These are phyloP conservation scores for Asterochloris erici DNA, from an alignment of 139 green algal genomes.

Conservation along the genomic window DNA sequence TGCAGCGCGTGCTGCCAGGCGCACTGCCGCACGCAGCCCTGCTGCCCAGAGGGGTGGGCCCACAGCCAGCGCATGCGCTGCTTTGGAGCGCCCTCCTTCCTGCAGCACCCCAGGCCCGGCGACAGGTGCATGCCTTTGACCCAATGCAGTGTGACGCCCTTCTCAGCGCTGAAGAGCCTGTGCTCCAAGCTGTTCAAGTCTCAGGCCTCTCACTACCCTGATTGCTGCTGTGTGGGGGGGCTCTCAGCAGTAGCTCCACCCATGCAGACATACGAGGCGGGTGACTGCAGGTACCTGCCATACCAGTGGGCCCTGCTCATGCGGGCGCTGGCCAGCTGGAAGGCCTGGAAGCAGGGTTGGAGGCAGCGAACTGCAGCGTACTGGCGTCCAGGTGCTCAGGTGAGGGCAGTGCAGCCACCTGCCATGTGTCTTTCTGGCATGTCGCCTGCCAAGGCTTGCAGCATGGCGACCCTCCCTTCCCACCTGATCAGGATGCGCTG, in stretches of 20 bases:
- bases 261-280: not conserved
- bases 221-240: too few relatives aligned
- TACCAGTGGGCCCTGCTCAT: slow-evolving; percentile 11
- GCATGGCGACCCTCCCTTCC: too few relatives aligned
- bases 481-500: not conserved
- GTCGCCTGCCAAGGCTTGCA: not conserved
- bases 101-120: too few relatives aligned
- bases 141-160: too few relatives aligned
- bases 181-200: too few relatives aligned
- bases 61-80: too few relatives aligned
- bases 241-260: slow-evolving; percentile 3
- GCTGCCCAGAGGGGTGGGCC: too few relatives aligned
- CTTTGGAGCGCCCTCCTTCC: too few relatives aligned
- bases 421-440: not conserved
- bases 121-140: too few relatives aligned
- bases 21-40: too few relatives aligned
- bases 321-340: slow-evolving; percentile 12
- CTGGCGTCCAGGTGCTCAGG: not conserved
- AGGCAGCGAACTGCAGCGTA: not conserved
- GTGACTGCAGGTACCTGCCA: not conserved
- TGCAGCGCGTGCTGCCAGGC: not conserved
- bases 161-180: too few relatives aligned
- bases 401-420: not conserved
- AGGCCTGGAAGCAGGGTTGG: slow-evolving; percentile 2
- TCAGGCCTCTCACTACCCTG: too few relatives aligned